Conservation (phyloP, 1,139 yeast species). For the Blastobotrys buckinghamii region DNA sequence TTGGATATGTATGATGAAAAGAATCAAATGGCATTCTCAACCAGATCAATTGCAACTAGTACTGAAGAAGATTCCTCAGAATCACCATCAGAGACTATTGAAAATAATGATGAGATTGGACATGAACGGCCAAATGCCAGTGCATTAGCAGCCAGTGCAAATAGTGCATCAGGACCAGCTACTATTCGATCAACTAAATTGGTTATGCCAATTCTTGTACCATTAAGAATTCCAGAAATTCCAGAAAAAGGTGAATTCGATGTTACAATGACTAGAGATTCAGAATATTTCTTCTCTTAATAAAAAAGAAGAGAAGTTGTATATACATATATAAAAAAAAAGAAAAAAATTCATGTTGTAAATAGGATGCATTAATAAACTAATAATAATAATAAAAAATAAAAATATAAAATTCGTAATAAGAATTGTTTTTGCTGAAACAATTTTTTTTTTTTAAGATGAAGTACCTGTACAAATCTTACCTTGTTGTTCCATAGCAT, state of each 20-base stretch:
- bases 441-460: not conserved
- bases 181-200: not conserved
- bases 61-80: constrained; percentile 14
- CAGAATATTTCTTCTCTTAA: constrained; percentile 71
- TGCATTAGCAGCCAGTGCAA: constrained; percentile 3
- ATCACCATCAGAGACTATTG: too few relatives aligned
- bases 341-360: not conserved
- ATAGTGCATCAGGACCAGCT: not conserved
- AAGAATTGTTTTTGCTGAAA: not conserved
- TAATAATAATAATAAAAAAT: not conserved
- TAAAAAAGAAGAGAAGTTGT: not conserved
- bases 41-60: constrained; percentile 2
- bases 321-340: too few relatives aligned
- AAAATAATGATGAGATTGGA: constrained; percentile 2
- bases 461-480: constrained; percentile 41
- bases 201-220: constrained; percentile 41
- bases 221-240: constrained; percentile 63
- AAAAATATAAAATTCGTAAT: not conserved
- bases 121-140: constrained; percentile 1
- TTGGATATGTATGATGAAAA: constrained; percentile 22
- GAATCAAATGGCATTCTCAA: not conserved
- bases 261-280: constrained; percentile 62
- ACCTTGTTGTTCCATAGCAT: constrained; percentile 77
- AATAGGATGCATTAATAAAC: not conserved
- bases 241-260: constrained; percentile 85